Base-by-base conservation (phyloP, 805 yeast genomes). In the Sporopachydermia quercuum region DNA sequence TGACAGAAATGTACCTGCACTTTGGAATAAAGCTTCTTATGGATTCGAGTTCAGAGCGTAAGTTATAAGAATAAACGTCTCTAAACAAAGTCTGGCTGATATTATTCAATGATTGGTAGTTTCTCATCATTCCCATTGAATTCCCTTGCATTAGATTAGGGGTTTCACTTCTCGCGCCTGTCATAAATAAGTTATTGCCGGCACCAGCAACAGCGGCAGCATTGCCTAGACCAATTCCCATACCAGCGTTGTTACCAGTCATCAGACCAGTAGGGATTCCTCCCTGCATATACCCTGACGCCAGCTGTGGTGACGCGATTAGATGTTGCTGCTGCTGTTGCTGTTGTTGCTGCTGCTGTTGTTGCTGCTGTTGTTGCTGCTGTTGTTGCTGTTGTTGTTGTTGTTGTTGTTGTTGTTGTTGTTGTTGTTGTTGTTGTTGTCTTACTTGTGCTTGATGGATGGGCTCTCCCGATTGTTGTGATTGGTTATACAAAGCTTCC, bases 21-120 rank as follows among this genome's bases (percentile, higher is more conserved):
- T 69, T 70, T 40, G 65, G 70, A 35, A 76, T 64, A 19, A 79
- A 63, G 39, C 69, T 67, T 45, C 86, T 66, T 39, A 81, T 70
- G 8, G 69, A 58, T 43, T 67, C 70, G 57, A 80, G 74, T 51
- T 80, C 91, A 41, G 68, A 66, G 47, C 77, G 78, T 45, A 82
- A 60, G 52, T 80, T 81, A 40, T 70, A 73, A 30, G 62, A 66
- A 86, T 89, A 80, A 18, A 82, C 91, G 46, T 82, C 87, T 49
- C 74, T 70, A 19, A 77, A 23, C n/a, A 23, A n/a, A 65, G 42
- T 74, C 65, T 11, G 78, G 71, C 19, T 69, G 66, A 37, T 60
- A 60, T 33, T 59, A 61, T 36, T 50, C 50, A 37, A 56, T 55
- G 14, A 56, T 58, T 4, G 56, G 54, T 27, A 41, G 54, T 42